Conservation (phyloP, 805 yeast genomes). For the Candida tammaniensis region DNA sequence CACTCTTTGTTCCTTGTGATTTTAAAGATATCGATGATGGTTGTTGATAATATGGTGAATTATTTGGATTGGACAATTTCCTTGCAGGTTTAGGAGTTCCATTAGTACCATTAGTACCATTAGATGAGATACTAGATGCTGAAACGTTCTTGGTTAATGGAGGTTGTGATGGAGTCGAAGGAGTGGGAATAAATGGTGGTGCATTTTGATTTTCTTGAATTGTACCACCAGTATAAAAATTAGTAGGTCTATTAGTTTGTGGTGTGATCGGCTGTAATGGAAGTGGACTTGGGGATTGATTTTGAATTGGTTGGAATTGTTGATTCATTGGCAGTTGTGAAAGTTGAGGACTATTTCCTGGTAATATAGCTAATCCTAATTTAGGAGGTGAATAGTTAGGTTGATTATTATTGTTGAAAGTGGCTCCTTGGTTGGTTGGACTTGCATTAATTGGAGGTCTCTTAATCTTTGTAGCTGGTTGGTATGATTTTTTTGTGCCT, state of each 20-base stretch:
- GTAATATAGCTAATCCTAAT: constrained; percentile 6
- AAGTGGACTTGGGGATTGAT: constrained; percentile 3
- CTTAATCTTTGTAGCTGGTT: constrained; percentile 33
- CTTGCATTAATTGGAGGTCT: constrained; percentile 15
- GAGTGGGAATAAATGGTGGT: constrained; percentile 2
- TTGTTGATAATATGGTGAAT: constrained; percentile 7
- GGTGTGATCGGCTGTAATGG: background rate
- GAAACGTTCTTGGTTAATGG: too few relatives aligned
- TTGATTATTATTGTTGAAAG: background rate
- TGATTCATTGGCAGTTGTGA: constrained; percentile 1
- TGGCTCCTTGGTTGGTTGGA: constrained; percentile 1
- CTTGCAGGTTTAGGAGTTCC: constrained; percentile 3
- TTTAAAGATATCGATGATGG: constrained; percentile 1
- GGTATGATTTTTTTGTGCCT: constrained; percentile 27
- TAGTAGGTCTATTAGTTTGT: constrained; percentile 1
- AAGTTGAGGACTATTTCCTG: constrained; percentile 3
- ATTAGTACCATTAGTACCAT: background rate
- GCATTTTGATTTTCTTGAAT: background rate
- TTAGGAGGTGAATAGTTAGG: constrained; percentile 12
- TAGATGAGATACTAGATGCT: background rate
- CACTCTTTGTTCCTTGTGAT: background rate
- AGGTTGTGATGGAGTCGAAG: background rate
- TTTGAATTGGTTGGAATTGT: background rate
- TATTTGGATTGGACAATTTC: constrained; percentile 3
- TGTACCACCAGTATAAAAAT: too few relatives aligned